Conservation (phyloP, 169 alveolate genomes). For the Babesia microti region DNA sequence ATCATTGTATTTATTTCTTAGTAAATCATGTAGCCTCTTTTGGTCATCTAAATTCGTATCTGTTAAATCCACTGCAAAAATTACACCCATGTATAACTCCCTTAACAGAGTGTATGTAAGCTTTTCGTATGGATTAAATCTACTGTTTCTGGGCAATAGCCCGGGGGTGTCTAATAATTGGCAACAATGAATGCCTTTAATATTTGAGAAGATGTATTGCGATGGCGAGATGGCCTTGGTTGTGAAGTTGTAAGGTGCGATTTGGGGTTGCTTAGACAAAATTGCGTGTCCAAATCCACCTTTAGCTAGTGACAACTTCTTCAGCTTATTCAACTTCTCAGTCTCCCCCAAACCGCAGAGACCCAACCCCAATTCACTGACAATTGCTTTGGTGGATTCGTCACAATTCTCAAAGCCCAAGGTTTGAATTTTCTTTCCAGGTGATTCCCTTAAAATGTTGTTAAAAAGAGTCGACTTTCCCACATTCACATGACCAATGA, state of each 20-base stretch:
- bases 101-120: constrained; percentile 38
- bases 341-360: not conserved
- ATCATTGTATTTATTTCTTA: constrained; percentile 28
- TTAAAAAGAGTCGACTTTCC: constrained; percentile 41
- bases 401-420: not conserved
- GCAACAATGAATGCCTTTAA: constrained; percentile 22
- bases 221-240: constrained; percentile 23
- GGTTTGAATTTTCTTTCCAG: not conserved
- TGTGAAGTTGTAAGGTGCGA: constrained; percentile 42
- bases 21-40: constrained; percentile 15
- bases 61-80: constrained; percentile 32
- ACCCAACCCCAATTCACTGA: not conserved
- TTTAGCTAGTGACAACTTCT: constrained; percentile 2
- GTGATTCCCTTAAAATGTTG: constrained; percentile 3
- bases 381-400: constrained; percentile 5
- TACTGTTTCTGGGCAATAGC: constrained; percentile 24
- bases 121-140: constrained; percentile 34
- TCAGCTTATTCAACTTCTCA: constrained; percentile 22
- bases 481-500: constrained; percentile 36
- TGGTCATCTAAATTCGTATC: constrained; percentile 22
- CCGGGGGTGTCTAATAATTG: constrained; percentile 47
- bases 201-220: constrained; percentile 17
- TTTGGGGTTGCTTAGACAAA: constrained; percentile 10
- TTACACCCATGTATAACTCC: constrained; percentile 41
- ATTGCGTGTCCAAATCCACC: too few species aligned